Conservation (phyloP, 208 protist genomes). For the Wallacemonas collosoma region DNA sequence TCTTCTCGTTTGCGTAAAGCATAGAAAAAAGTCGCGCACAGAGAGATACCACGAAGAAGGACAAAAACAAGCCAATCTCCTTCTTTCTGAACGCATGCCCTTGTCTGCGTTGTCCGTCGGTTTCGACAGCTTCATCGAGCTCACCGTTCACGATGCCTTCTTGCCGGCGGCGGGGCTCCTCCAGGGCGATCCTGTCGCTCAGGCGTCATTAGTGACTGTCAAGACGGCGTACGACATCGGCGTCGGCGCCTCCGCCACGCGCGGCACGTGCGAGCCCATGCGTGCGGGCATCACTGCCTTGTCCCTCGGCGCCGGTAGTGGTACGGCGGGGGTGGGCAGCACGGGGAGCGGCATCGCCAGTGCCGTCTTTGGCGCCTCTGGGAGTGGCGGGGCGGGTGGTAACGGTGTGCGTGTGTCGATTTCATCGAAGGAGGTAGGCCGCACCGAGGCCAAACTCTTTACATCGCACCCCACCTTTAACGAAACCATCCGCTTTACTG, state of each 20-base stretch:
- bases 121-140: constrained; percentile 70
- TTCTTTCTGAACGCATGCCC: neutral
- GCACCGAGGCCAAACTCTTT: constrained; percentile 46
- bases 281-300: neutral
- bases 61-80: no score
- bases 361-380: neutral
- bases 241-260: constrained; percentile 1
- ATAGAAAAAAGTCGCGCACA: no score
- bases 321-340: neutral
- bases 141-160: constrained; percentile 77
- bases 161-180: constrained; percentile 71
- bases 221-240: constrained; percentile 33
- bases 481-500: constrained; percentile 49
- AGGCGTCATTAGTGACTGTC: constrained; percentile 67
- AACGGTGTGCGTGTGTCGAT: constrained; percentile 27
- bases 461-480: constrained; percentile 54
- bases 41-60: no score
- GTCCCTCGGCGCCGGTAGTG: neutral
- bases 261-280: no score
- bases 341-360: neutral
- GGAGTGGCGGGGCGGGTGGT: neutral
- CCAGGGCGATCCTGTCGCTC: constrained; percentile 73
- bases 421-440: constrained; percentile 41
- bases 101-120: constrained; percentile 46
- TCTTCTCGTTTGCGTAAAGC: no score